phyloP scores from a whole-genome alignment of 495 filamentous ascomycete genomes.

The Trichoderma gamsii region DNA sequence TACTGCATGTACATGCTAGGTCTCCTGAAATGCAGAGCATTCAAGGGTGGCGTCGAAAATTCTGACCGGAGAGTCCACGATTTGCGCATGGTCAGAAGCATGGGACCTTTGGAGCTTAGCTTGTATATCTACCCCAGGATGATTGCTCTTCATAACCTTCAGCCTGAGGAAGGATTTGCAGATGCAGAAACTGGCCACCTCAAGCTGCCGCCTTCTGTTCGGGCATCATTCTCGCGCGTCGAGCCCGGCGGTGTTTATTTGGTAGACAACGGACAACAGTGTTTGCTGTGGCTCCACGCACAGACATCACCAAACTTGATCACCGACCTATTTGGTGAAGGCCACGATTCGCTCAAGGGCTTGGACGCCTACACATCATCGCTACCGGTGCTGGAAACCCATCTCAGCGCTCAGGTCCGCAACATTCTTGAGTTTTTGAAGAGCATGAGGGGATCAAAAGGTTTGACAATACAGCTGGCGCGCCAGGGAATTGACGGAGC shows the following conservation, averaged over 20 bases:
- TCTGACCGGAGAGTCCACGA: constrained; percentile 87
- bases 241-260: constrained; percentile 96
- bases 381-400: constrained; percentile 77
- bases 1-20: constrained; percentile 97
- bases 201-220: constrained; percentile 64
- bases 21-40: constrained; percentile 82
- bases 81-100: constrained; percentile 80
- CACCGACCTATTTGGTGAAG: constrained; percentile 82
- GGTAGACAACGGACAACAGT: constrained; percentile 91
- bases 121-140: constrained; percentile 95
- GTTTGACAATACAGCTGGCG: constrained; percentile 81
- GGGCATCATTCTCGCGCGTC: constrained; percentile 84
- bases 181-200: constrained; percentile 78
- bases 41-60: constrained; percentile 91
- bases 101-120: constrained; percentile 78
- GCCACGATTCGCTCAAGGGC: constrained; percentile 58
- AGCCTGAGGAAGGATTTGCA: constrained; percentile 80
- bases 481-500: constrained; percentile 90
- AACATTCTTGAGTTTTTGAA: constrained; percentile 87
- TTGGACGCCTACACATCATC: constrained; percentile 75
- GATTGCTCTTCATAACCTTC: constrained; percentile 83
- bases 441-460: constrained; percentile 76
- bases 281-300: constrained; percentile 86
- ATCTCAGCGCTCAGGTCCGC: constrained; percentile 89
- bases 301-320: constrained; percentile 72